Percentiles rank a stretch among this genome's conserved stretches.
phyloP scores from a whole-genome alignment of 2,329 filamentous ascomycete species.

The Fusarium incarnatum region DNA sequence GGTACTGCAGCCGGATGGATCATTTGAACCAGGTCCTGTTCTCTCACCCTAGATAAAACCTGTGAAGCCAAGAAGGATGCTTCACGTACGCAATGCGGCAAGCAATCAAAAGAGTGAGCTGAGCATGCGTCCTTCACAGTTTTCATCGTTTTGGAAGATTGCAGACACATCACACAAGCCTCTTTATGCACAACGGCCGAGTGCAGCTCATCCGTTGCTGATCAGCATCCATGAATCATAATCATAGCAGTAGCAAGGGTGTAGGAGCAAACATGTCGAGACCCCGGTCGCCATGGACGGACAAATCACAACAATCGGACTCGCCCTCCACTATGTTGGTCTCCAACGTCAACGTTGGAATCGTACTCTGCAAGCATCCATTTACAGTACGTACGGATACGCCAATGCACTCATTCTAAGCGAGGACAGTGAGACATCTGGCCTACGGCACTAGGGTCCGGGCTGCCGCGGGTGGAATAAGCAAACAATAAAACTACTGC shows the following conservation, averaged over 20 bases:
- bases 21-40: background rate
- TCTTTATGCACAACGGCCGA: conserved; percentile 11
- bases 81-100: background rate
- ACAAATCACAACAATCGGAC: conserved; percentile 12
- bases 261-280: conserved; percentile 21
- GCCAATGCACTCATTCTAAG: conserved; percentile 7
- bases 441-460: conserved; percentile 22
- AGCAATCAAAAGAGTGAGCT: background rate
- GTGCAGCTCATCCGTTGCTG: conserved; percentile 26
- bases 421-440: conserved; percentile 9
- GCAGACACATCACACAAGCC: conserved; percentile 10
- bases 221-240: conserved; percentile 31
- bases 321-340: background rate
- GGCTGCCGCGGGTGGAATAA: conserved; percentile 25
- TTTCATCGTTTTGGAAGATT: background rate
- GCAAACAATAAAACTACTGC: conserved; percentile 28
- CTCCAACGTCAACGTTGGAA: conserved; percentile 12
- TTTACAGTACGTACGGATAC: background rate
- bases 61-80: background rate
- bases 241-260: conserved; percentile 2
- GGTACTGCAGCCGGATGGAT: conserved; percentile 27
- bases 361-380: conserved; percentile 15
- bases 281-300: conserved; percentile 10
- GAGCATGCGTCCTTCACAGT: background rate
- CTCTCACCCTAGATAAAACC: background rate